Percentiles rank a stretch among this genome's conserved stretches.
Evolutionary conservation across 768 basidiomycete species (phyloP).

Genomic region (Lentinula aciculospora): DNA sequence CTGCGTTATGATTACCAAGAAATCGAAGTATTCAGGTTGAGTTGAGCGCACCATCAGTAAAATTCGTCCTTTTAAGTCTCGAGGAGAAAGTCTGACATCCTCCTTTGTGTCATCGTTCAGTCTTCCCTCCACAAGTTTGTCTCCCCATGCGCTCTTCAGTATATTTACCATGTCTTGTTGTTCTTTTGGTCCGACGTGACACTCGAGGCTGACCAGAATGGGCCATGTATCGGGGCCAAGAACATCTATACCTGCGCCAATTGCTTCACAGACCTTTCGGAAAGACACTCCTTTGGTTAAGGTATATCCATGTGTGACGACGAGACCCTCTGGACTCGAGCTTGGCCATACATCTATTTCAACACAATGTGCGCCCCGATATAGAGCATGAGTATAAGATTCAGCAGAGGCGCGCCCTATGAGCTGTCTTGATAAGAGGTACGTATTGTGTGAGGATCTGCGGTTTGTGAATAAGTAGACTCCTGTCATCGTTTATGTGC

Average conservation of each 20-base stretch:
- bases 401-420: slow-evolving; percentile 47
- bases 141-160: slow-evolving; percentile 46
- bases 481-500: neutral
- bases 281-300: slow-evolving; percentile 49
- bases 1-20: slow-evolving; percentile 20
- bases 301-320: slow-evolving; percentile 61
- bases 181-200: slow-evolving; percentile 46
- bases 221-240: slow-evolving; percentile 45
- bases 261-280: slow-evolving; percentile 45
- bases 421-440: slow-evolving; percentile 53
- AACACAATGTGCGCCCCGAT: slow-evolving; percentile 48
- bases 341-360: slow-evolving; percentile 61
- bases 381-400: slow-evolving; percentile 51
- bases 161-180: slow-evolving; percentile 50
- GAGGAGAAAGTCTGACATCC: slow-evolving; percentile 34
- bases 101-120: slow-evolving; percentile 20
- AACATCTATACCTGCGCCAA: slow-evolving; percentile 26
- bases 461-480: neutral
- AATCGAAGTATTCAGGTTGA: neutral
- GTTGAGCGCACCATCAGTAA: slow-evolving; percentile 45
- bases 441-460: slow-evolving; percentile 65
- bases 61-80: slow-evolving; percentile 46
- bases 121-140: slow-evolving; percentile 38
- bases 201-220: slow-evolving; percentile 55
- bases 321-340: slow-evolving; percentile 41